These are phyloP conservation scores for Saccharomycopsis fibuligera DNA, from an alignment of 805 yeast species.

Conservation along the genomic window DNA sequence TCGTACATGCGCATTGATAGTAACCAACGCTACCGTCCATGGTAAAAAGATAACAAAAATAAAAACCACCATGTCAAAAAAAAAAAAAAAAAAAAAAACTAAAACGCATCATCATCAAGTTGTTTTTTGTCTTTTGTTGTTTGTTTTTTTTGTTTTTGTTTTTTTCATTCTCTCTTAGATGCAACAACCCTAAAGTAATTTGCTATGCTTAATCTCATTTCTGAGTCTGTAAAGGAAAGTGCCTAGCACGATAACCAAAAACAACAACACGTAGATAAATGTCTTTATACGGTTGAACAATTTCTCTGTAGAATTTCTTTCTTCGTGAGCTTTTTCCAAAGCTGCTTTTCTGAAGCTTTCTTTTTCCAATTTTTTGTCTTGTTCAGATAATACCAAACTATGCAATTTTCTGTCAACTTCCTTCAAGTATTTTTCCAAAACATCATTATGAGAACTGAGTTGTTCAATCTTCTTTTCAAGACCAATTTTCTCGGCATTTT, in stretches of 20 bases:
- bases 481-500: constrained; percentile 23
- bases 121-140: too few relatives aligned
- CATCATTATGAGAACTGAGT: constrained; percentile 10
- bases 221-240: constrained; percentile 47
- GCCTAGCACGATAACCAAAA: constrained; percentile 32
- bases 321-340: constrained; percentile 24
- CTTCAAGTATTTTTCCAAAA: constrained; percentile 21
- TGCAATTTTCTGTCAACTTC: constrained; percentile 21
- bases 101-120: too few relatives aligned
- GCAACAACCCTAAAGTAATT: constrained; percentile 49
- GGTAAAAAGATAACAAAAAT: too few relatives aligned
- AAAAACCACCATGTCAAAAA: too few relatives aligned
- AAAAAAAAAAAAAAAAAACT: too few relatives aligned
- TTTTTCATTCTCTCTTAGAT: too few relatives aligned
- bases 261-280: constrained; percentile 25
- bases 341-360: constrained; percentile 21
- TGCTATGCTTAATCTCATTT: constrained; percentile 57
- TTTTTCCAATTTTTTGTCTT: constrained; percentile 21
- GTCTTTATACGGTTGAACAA: constrained; percentile 25
- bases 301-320: constrained; percentile 23
- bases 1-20: too few relatives aligned
- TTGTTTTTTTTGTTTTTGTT: too few relatives aligned
- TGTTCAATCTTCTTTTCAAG: constrained; percentile 26
- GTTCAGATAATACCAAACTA: constrained; percentile 19
- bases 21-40: too few relatives aligned